Conservation (phyloP, 2,329 filamentous ascomycete genomes). For the Colletotrichum sp. region DNA sequence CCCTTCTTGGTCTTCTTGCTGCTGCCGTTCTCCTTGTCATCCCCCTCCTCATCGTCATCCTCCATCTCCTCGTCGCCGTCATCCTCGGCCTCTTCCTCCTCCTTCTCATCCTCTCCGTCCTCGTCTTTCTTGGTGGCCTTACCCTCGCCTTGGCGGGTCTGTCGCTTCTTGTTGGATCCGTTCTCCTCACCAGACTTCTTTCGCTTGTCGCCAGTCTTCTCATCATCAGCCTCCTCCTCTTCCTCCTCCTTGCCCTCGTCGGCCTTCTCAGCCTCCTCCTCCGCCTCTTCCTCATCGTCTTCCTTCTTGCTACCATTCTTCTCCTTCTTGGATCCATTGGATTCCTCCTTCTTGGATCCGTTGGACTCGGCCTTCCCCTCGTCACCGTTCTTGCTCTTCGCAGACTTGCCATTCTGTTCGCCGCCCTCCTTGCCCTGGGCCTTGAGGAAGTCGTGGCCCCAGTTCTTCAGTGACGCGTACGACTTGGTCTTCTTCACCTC, state of each 20-base stretch:
- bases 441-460: constrained; percentile 61
- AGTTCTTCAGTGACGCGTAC: constrained; percentile 68
- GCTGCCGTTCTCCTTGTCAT: background rate
- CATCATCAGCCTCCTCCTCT: constrained; percentile 22
- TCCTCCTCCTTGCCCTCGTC: constrained; percentile 26
- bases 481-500: constrained; percentile 55
- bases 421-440: constrained; percentile 26
- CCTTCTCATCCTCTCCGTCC: constrained; percentile 7
- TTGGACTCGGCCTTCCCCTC: constrained; percentile 5
- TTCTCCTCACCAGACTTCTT: constrained; percentile 21
- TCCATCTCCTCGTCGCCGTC: constrained; percentile 21
- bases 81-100: constrained; percentile 14
- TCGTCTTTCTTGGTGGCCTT: constrained; percentile 22
- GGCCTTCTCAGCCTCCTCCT: constrained; percentile 26
- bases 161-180: constrained; percentile 24
- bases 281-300: constrained; percentile 27
- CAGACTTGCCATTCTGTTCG: background rate
- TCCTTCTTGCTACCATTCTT: constrained; percentile 25
- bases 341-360: constrained; percentile 4
- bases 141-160: constrained; percentile 24
- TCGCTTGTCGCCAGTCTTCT: constrained; percentile 20
- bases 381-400: background rate
- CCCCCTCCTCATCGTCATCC: constrained; percentile 11
- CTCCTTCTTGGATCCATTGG: constrained; percentile 14
- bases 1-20: constrained; percentile 31